A percentile compares a stretch with the other conserved stretches of the same genome.
Evolutionary conservation across 1,284 basidiomycete genomes (phyloP).

Genomic region (Neolentinus lepideus): DNA sequence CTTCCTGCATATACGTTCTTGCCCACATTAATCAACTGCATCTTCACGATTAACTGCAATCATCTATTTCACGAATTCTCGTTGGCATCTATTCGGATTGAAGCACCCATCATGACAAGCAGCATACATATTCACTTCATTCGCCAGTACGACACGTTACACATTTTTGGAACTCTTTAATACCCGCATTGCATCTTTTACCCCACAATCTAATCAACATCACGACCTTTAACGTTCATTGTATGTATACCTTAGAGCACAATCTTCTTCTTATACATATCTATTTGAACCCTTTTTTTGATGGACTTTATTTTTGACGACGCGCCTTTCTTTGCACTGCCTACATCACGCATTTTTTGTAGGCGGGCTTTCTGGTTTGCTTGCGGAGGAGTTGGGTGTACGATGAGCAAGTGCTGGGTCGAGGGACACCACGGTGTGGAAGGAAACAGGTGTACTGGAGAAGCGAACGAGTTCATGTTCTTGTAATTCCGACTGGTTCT

Average conservation of each 20-base stretch:
- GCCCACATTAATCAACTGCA: not conserved
- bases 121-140: not conserved
- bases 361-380: not conserved
- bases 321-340: not conserved
- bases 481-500: slow-evolving; percentile 1
- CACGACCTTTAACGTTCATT: not conserved
- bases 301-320: not conserved
- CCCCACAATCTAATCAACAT: not conserved
- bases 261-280: not conserved
- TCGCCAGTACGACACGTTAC: not conserved
- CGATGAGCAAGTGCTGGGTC: not conserved
- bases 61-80: not conserved
- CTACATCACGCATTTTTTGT: too few relatives aligned
- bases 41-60: not conserved
- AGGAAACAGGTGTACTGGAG: not conserved
- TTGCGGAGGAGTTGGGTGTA: not conserved
- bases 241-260: not conserved
- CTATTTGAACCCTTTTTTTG: not conserved
- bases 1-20: not conserved
- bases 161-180: not conserved
- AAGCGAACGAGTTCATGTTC: not conserved
- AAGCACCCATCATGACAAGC: not conserved
- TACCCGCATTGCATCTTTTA: not conserved
- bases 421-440: not conserved
- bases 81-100: not conserved